Evolutionary conservation across 225 moss, liverwort and hornwort genomes (phyloP).

Genomic region (Physcomitrium patens): DNA sequence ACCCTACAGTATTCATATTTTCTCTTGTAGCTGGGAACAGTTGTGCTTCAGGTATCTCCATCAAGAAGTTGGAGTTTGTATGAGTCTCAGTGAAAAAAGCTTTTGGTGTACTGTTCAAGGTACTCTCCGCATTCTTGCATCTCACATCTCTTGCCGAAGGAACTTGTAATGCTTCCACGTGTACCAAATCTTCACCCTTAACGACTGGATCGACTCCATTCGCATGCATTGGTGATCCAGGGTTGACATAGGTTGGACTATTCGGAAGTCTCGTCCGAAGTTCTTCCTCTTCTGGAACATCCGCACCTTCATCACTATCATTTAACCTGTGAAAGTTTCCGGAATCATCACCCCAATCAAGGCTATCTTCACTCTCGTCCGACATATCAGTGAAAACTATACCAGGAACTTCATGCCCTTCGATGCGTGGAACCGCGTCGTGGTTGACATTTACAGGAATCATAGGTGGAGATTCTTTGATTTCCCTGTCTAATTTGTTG

Average conservation of each 20-base stretch:
- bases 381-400: slow-evolving; percentile 66
- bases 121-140: background rate
- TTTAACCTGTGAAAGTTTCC: slow-evolving; percentile 41
- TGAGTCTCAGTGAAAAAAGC: slow-evolving; percentile 1
- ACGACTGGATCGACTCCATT: slow-evolving; percentile 18
- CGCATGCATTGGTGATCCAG: slow-evolving; percentile 11
- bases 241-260: slow-evolving; percentile 8
- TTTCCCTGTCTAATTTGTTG: slow-evolving; percentile 2
- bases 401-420: slow-evolving; percentile 25
- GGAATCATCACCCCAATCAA: slow-evolving; percentile 55
- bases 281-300: slow-evolving; percentile 31
- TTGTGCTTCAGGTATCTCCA: slow-evolving; percentile 21
- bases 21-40: background rate
- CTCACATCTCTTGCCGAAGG: background rate
- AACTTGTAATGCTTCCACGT: background rate
- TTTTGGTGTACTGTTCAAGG: slow-evolving; percentile 5
- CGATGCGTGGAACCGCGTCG: slow-evolving; percentile 11
- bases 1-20: slow-evolving; percentile 8
- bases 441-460: slow-evolving; percentile 25
- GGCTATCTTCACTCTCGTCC: slow-evolving; percentile 53
- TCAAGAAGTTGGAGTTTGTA: background rate
- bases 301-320: slow-evolving; percentile 42
- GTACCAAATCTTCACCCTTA: background rate
- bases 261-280: slow-evolving; percentile 14
- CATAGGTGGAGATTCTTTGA: slow-evolving; percentile 23